Base-by-base conservation (phyloP, 164 flowering plant species). In the Tinospora cordifolia region DNA sequence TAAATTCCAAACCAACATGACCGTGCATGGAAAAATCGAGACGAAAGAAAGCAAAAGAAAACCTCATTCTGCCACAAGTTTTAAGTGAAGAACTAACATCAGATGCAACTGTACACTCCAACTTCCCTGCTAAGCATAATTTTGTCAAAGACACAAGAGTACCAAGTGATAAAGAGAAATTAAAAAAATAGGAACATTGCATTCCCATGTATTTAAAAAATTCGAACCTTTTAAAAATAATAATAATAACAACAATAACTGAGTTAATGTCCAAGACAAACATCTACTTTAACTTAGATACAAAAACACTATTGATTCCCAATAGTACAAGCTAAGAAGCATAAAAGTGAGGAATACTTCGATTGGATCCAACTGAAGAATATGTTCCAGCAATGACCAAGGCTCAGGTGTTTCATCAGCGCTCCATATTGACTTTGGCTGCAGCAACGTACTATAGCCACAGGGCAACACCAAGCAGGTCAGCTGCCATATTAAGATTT, bases 351-450 rank as follows among this genome's bases (percentile, higher is more conserved):
- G 62, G 70, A 86, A 74, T 86, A 94, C 99, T 69, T 94, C 99
- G 67, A 94, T 72, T 54, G 93, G 91, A 34, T 94, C 99, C 83
- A 92, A 75, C 60, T 82, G 93, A 81, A 94, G 75, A 77, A 92
- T 87, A 63, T 76, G 80, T 78, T 94, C 99, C 77, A 92, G 86
- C 65, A 79, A 74, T 67, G 98, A 79, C 74, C 83, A 75, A 54
- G 84, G 68, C 34, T 85, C 93, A 21, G 30, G 71, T 19, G 81
- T 74, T 64, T 83, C 83, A 74, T 94, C 91, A 12, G 92, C 84
- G 70, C 75, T 85, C 98, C 97, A 92, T 19, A 94, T 89, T 74
- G 99, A 89, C 79, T 84, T 89, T 69, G 97, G 78, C 74, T 83
- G 82, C 69, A 94, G 81, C 77, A 92, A 75, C 69, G 74, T 9